phyloP scores from a whole-genome alignment of 1,139 yeast species.

The Eremothecium sinecaudum region DNA sequence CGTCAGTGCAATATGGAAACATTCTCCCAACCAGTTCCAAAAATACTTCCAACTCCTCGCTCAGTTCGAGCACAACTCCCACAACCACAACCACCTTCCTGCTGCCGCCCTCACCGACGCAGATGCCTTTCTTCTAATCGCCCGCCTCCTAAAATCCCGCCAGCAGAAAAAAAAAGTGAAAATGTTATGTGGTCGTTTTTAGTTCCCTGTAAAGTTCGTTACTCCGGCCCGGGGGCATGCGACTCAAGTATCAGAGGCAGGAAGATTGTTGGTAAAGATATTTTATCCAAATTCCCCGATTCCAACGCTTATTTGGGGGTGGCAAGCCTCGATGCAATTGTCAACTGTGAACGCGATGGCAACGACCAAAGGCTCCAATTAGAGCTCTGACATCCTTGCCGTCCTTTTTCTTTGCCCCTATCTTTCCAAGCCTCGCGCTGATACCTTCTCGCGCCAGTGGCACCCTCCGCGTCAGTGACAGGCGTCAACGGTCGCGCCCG shows the following conservation, averaged over 20 bases:
- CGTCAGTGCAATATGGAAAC: constrained; percentile 6
- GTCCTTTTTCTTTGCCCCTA: constrained; percentile 1
- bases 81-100: constrained; percentile 3
- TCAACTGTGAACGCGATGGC: constrained; percentile 24
- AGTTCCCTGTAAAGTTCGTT: constrained; percentile 21
- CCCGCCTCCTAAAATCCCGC: constrained; percentile 3
- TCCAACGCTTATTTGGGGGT: constrained; percentile 10
- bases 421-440: neutral
- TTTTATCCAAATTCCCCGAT: constrained; percentile 9
- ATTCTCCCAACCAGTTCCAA: constrained; percentile 5
- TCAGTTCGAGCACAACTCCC: constrained; percentile 6
- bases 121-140: constrained; percentile 1
- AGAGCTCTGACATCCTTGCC: constrained; percentile 16
- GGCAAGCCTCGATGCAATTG: constrained; percentile 6
- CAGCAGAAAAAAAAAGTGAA: constrained; percentile 5
- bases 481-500: constrained; percentile 1
- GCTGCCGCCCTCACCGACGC: constrained; percentile 6
- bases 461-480: constrained; percentile 1
- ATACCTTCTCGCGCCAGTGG: constrained; percentile 1
- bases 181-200: constrained; percentile 8
- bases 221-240: constrained; percentile 14
- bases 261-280: constrained; percentile 18
- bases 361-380: constrained; percentile 15
- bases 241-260: constrained; percentile 22
- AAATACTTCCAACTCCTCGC: constrained; percentile 6